Conservation (phyloP, 2,329 filamentous ascomycete species). For the Sporothrix schenckii region DNA sequence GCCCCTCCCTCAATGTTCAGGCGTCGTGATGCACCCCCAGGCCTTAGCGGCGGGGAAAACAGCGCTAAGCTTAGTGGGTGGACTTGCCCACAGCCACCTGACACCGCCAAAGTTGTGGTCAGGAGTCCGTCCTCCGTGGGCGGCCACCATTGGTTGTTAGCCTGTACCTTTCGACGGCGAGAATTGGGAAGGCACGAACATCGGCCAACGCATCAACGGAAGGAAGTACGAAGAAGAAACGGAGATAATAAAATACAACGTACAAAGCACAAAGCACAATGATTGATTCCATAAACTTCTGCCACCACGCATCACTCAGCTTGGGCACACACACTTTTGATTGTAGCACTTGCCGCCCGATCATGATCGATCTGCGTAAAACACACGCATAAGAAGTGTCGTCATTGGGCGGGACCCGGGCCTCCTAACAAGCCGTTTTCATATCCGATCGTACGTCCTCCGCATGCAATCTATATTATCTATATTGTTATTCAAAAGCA, state of each 20-base stretch:
- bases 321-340: conserved; percentile 9
- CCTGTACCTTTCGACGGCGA: neutral
- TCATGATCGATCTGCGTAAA: neutral
- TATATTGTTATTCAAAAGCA: too few species aligned
- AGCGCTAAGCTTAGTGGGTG: conserved; percentile 1
- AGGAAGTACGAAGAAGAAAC: neutral
- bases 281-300: neutral
- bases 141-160: conserved; percentile 7
- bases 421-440: neutral
- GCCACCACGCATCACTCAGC: neutral
- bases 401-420: neutral
- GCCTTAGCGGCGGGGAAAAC: conserved; percentile 26
- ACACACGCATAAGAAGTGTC: conserved; percentile 2
- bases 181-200: conserved; percentile 11
- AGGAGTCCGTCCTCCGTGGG: conserved; percentile 11
- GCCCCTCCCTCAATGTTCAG: too few species aligned
- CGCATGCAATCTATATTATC: too few species aligned
- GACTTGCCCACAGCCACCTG: neutral
- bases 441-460: neutral
- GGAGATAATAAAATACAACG: neutral
- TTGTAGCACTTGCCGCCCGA: neutral
- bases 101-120: conserved; percentile 20
- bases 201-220: conserved; percentile 19
- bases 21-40: neutral
- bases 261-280: neutral